Base-by-base conservation (phyloP, 805 yeast species). In the Metschnikowia amazonensis region DNA sequence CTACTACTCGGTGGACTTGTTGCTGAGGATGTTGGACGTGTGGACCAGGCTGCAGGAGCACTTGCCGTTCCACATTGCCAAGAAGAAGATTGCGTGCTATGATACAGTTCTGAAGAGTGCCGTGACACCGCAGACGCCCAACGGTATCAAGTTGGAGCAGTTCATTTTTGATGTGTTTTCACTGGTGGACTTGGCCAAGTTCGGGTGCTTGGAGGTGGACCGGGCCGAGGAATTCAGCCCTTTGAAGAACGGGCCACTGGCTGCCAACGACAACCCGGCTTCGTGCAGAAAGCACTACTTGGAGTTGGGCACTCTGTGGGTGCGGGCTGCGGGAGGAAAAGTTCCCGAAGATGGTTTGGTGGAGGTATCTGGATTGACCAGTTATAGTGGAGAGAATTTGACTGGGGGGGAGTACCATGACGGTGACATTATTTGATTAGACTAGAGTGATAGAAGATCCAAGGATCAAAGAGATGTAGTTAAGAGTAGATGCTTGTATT, bases 151-250 rank as follows among this genome's bases (percentile, higher is more conserved):
- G 64, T 75, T 94, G 60, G 99, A 94, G 65, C 98, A 92, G 64
- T 94, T 94, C 59, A 95, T 94, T 46, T 94, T 94, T 69, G 99
- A 94, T 62, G 95, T 94, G 20, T 94, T 94, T 68, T 90, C 90
- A 41, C 77, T 82, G 25, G 84, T 94, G 29, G 76, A 79, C 10
- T 61, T 90, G 50, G 61, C 64, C 13, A 79, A 79, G 58, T 94
- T 94, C 64, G 99, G 96, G 1, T 87, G 95, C 62, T 74, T 94
- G 47, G 99, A 94, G 69, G 99, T 94, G 18, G 85, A 79, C 31
- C 80, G 99, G 64, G 51, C 69, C 3, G 82, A 81, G 47, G 99
- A 94, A 65, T 94, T 94, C 60, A 84, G 96, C 16, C 99, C 99
- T 3, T 77, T 94, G 65, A 94, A 94, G 61, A 94, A 94, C 65